Evolutionary conservation across 805 yeast genomes (phyloP).

Genomic region (Pichia gijzeniarum): DNA sequence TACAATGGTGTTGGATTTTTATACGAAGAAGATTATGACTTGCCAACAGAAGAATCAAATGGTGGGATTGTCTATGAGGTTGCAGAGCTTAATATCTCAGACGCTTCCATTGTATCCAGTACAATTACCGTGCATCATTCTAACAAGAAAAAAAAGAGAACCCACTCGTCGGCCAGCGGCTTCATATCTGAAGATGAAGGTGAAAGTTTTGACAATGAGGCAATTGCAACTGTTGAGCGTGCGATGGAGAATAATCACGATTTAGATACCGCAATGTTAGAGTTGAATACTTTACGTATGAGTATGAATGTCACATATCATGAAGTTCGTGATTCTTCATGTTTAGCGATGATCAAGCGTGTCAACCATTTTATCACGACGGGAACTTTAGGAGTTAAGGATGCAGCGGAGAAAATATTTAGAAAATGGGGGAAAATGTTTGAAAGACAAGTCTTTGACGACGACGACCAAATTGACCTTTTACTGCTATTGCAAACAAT

Average conservation of each 20-base stretch:
- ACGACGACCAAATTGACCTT: slow-evolving; percentile 71
- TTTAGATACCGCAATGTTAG: slow-evolving; percentile 85
- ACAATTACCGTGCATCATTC: slow-evolving; percentile 29
- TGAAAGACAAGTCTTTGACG: slow-evolving; percentile 78
- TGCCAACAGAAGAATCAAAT: slow-evolving; percentile 15
- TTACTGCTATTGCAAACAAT: slow-evolving; percentile 44
- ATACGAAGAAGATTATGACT: slow-evolving; percentile 37
- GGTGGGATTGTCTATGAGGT: slow-evolving; percentile 39
- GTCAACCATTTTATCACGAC: slow-evolving; percentile 71
- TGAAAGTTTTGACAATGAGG: slow-evolving; percentile 82
- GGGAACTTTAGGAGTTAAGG: slow-evolving; percentile 67
- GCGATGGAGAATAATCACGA: slow-evolving; percentile 91
- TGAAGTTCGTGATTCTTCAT: slow-evolving; percentile 81
- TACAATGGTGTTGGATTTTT: slow-evolving; percentile 44
- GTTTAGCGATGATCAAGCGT: slow-evolving; percentile 62
- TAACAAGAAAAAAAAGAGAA: slow-evolving; percentile 33
- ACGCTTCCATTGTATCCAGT: slow-evolving; percentile 46
- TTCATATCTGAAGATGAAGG: slow-evolving; percentile 35
- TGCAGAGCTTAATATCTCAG: slow-evolving; percentile 41
- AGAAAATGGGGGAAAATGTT: slow-evolving; percentile 77
- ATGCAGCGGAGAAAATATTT: slow-evolving; percentile 72
- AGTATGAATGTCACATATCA: slow-evolving; percentile 94
- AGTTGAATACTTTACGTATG: slow-evolving; percentile 92
- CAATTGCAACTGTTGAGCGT: slow-evolving; percentile 87
- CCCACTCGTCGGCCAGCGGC: slow-evolving; percentile 31